These are phyloP conservation scores for Aspergillus pseudoviridinutans DNA, from an alignment of 2,329 filamentous ascomycete genomes.

Conservation along the genomic window DNA sequence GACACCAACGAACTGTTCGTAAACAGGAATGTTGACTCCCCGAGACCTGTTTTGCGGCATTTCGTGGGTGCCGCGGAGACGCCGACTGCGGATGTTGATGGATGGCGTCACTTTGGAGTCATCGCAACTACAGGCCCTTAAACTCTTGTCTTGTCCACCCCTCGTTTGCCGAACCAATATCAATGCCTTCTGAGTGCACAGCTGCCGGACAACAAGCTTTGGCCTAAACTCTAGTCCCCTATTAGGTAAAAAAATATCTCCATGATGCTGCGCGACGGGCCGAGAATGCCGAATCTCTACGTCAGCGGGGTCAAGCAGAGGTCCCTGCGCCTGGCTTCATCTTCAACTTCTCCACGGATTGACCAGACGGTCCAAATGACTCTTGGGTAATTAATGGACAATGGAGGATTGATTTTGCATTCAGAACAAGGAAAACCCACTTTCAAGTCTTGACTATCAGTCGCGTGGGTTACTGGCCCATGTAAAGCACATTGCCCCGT, in stretches of 20 bases:
- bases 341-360: too few species aligned
- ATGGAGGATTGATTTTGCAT: background rate
- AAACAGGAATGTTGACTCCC: background rate
- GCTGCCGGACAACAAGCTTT: background rate
- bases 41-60: background rate
- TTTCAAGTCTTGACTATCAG: background rate
- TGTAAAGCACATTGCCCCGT: background rate
- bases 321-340: background rate
- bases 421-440: too few species aligned
- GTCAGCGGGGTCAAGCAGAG: background rate
- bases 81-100: background rate
- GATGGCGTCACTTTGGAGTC: background rate
- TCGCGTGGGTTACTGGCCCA: background rate
- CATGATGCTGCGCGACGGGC: background rate
- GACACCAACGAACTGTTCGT: background rate
- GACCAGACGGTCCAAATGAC: too few species aligned
- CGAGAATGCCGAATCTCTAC: background rate
- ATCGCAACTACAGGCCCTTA: background rate
- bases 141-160: too few species aligned
- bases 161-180: background rate
- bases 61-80: background rate
- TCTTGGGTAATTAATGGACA: background rate
- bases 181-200: background rate
- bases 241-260: background rate
- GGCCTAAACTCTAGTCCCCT: background rate